Base-by-base conservation (phyloP, 768 basidiomycete species). In the Auricularia heimuer region DNA sequence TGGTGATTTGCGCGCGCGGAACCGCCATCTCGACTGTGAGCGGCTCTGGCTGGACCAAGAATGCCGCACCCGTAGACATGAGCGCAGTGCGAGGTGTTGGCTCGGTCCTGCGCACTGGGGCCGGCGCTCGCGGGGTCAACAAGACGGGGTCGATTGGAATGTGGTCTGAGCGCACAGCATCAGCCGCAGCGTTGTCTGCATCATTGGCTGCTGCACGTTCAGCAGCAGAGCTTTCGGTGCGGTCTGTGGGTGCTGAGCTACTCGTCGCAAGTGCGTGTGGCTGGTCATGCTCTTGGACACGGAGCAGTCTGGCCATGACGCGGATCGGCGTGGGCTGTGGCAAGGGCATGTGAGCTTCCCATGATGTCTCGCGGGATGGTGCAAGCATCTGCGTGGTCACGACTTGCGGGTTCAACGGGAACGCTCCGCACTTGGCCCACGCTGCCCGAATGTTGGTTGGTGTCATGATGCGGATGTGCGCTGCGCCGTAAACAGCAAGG, bases 401-500 rank as follows among this genome's bases (percentile, higher is more conserved):
- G 54, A 21, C 29, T 14, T 11, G 8, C 10, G 54, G 54, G 29
- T 56, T 56, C 12, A 56, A 8, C 8, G 54, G 54, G 12, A 11
- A 56, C 16, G 54, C 8, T 21, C 54, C 54, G 18, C 18, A 14
- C 8, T 11, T 21, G 11, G 12, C 21, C 12, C 11, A 56, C 16
- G 21, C 54, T 8, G 54, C 54, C 21, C 29, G 16, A 10, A 56
- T 21, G 16, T 18, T 56, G 8, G 10, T 21, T 56, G 54, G 54
- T 8, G 54, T 56, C 0, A 70, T 33, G 16, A 74, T 72, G 0
- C 65, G 33, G 1, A 69, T 10, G 64, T 78, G 75, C 3, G 79
- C 79, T 16, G 64, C 36, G 11, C 67, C 71, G 60, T 77, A 79
- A 4, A 80, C 66, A 14, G 60, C 21, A 11, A 79, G 67, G 65